phyloP scores from a whole-genome alignment of 1,284 basidiomycete genomes.

The Salmacisia buchloeana region DNA sequence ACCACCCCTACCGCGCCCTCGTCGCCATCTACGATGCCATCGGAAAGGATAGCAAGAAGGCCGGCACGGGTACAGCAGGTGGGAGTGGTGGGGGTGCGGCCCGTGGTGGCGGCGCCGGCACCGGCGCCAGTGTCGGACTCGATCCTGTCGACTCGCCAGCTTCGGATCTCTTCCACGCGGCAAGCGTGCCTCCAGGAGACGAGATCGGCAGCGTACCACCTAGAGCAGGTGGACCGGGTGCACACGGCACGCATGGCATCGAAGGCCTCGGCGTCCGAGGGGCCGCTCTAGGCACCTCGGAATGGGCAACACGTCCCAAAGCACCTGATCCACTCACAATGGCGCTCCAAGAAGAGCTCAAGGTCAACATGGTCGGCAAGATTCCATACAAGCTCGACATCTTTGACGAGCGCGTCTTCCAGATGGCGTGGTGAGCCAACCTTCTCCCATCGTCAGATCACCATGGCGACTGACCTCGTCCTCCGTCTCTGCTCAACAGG shows the following conservation, averaged over 20 bases:
- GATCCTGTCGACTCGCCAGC: background rate
- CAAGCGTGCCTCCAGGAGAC: background rate
- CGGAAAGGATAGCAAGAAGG: conserved; percentile 11
- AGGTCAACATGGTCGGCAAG: background rate
- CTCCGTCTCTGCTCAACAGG: conserved; percentile 56
- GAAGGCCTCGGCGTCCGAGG: background rate
- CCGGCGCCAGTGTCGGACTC: background rate
- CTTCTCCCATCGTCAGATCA: background rate
- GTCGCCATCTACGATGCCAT: conserved; percentile 64
- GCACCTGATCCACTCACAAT: background rate
- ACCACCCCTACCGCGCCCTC: conserved; percentile 87
- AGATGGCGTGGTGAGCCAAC: conserved; percentile 54
- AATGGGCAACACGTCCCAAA: background rate
- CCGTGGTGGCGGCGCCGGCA: background rate
- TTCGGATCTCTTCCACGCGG: background rate
- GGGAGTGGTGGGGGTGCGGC: background rate
- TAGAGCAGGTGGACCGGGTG: background rate
- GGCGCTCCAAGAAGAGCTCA: conserved; percentile 2
- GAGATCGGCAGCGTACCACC: background rate
- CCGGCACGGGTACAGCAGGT: background rate
- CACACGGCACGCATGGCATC: no score
- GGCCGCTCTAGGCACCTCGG: background rate
- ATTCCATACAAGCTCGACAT: conserved; percentile 6
- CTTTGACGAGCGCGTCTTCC: conserved; percentile 54
- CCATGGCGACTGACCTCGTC: background rate